Evolutionary conservation across 805 yeast genomes (phyloP).

Genomic region (Saccharomycopsis fibuligera): DNA sequence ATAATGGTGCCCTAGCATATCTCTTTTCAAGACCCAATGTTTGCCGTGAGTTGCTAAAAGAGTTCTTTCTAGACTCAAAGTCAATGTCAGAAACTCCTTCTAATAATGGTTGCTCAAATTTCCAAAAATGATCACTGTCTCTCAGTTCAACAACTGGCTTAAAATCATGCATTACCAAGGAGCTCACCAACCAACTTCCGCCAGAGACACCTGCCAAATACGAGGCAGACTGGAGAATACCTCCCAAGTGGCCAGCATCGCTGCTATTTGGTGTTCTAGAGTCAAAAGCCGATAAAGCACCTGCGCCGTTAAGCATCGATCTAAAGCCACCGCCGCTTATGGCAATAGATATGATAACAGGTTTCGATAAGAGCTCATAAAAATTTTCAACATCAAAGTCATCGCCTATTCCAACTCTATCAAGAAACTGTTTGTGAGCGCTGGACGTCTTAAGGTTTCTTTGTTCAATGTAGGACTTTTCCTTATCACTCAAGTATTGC

Average conservation of each 20-base stretch:
- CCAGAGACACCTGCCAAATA: slow-evolving; percentile 67
- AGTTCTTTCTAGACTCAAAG: slow-evolving; percentile 24
- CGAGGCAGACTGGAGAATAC: slow-evolving; percentile 45
- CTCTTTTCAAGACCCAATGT: slow-evolving; percentile 20
- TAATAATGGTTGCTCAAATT: slow-evolving; percentile 33
- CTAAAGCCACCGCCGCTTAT: slow-evolving; percentile 51
- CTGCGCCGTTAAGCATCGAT: slow-evolving; percentile 55
- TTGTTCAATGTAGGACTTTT: neutral
- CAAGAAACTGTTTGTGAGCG: slow-evolving; percentile 8
- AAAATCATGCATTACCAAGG: slow-evolving; percentile 39
- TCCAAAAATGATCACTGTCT: slow-evolving; percentile 35
- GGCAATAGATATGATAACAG: slow-evolving; percentile 34
- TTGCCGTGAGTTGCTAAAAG: slow-evolving; percentile 1
- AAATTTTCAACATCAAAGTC: slow-evolving; percentile 13
- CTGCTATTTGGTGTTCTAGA: slow-evolving; percentile 33
- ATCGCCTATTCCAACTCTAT: neutral
- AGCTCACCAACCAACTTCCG: slow-evolving; percentile 64
- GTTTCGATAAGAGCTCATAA: slow-evolving; percentile 4
- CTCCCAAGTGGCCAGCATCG: slow-evolving; percentile 36
- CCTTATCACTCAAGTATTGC: slow-evolving; percentile 11
- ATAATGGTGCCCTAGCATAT: too few species aligned
- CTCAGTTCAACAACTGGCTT: slow-evolving; percentile 57
- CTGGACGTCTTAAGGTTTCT: slow-evolving; percentile 5
- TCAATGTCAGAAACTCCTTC: slow-evolving; percentile 55
- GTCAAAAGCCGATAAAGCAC: slow-evolving; percentile 47